Evolutionary conservation across 495 filamentous ascomycete species (phyloP).

Genomic region (Xylaria curta): DNA sequence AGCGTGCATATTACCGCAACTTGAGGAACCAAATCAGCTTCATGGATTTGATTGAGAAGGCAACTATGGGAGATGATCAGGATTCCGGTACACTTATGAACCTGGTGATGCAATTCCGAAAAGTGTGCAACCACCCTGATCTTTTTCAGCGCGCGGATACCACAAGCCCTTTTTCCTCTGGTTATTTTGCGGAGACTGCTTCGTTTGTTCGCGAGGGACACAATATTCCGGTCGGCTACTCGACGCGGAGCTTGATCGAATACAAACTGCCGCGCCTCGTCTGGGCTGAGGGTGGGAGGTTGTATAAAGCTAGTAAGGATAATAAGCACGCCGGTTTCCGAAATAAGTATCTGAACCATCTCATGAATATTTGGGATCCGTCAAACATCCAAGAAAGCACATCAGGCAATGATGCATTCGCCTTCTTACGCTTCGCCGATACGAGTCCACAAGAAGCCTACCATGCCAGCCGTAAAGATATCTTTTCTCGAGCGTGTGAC

Average conservation of each 20-base stretch:
- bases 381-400: conserved; percentile 71
- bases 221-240: conserved; percentile 82
- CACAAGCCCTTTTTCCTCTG: conserved; percentile 80
- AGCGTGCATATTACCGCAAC: conserved; percentile 91
- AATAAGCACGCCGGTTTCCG: conserved; percentile 80
- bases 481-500: conserved; percentile 67
- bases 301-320: conserved; percentile 76
- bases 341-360: conserved; percentile 71
- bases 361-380: conserved; percentile 89
- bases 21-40: conserved; percentile 96
- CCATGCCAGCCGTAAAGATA: conserved; percentile 61
- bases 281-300: conserved; percentile 73
- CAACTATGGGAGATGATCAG: conserved; percentile 89
- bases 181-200: conserved; percentile 88
- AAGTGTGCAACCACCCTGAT: conserved; percentile 99
- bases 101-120: conserved; percentile 99
- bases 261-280: conserved; percentile 82
- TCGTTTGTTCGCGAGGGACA: conserved; percentile 90
- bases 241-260: conserved; percentile 83
- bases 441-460: conserved; percentile 74
- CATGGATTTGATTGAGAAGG: conserved; percentile 98
- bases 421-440: conserved; percentile 89
- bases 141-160: conserved; percentile 95
- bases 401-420: conserved; percentile 70
- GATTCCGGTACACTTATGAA: conserved; percentile 98